Conservation (phyloP, 306 rosid species). For the Spatholobus suberectus region DNA sequence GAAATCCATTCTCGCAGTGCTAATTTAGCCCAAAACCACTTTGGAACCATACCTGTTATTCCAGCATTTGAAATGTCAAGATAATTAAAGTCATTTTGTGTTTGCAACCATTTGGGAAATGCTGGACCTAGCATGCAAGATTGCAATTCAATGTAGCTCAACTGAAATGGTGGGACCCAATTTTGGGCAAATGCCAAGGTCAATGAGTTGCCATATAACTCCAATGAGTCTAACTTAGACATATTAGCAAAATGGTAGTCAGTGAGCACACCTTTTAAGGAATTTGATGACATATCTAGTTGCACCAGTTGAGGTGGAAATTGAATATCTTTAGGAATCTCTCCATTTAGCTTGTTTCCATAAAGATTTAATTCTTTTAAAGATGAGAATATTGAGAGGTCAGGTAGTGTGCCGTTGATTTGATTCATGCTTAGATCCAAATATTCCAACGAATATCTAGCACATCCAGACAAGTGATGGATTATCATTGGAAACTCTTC, state of each 20-base stretch:
- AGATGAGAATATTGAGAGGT: neutral
- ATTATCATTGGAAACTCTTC: slow-evolving; percentile 4
- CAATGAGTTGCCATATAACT: neutral
- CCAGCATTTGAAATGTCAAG: neutral
- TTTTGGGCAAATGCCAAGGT: neutral
- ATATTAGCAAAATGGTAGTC: slow-evolving; percentile 16
- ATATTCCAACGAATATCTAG: neutral
- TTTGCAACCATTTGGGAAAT: slow-evolving; percentile 33
- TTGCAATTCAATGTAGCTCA: accelerated
- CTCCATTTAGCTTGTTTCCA: neutral
- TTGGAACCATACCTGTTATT: neutral
- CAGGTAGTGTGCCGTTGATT: neutral
- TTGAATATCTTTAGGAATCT: neutral
- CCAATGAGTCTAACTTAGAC: neutral
- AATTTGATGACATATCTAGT: neutral
- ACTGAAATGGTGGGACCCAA: slow-evolving; percentile 24
- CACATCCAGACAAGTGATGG: slow-evolving; percentile 12
- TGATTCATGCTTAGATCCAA: neutral
- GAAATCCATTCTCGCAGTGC: accelerated
- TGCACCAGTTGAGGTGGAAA: neutral
- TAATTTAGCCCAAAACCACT: slow-evolving; percentile 26
- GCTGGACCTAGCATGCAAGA: slow-evolving; percentile 29
- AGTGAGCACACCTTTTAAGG: slow-evolving; percentile 8
- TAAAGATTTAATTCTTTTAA: neutral
- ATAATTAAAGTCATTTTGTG: accelerated